phyloP scores from a whole-genome alignment of 2,329 filamentous ascomycete genomes.

The Colletotrichum brevisporum region DNA sequence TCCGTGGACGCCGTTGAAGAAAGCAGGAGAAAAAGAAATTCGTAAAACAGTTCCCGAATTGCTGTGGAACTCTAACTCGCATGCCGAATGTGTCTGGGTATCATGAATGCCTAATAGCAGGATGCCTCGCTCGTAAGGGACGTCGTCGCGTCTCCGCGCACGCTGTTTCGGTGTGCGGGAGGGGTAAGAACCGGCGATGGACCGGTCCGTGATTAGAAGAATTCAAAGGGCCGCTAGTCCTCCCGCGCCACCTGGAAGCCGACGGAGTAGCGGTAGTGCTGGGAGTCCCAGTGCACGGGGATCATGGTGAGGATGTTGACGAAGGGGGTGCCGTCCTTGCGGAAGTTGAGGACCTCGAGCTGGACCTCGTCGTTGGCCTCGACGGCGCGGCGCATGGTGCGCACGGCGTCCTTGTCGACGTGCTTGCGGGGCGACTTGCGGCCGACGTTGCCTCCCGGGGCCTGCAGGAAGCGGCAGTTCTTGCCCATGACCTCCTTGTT shows the following conservation, averaged over 20 bases:
- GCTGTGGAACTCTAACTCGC: conserved; percentile 28
- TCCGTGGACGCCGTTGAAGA: neutral
- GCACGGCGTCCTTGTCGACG: conserved; percentile 75
- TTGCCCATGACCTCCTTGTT: conserved; percentile 80
- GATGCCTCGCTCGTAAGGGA: conserved; percentile 34
- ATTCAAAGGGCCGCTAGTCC: conserved; percentile 20
- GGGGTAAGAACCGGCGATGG: conserved; percentile 12
- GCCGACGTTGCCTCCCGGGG: conserved; percentile 76
- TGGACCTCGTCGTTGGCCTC: conserved; percentile 62
- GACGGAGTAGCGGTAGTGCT: conserved; percentile 79
- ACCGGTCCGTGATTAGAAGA: too few relatives aligned
- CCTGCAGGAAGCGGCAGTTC: conserved; percentile 90
- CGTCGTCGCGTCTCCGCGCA: conserved; percentile 5
- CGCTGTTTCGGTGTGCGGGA: neutral
- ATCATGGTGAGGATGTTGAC: conserved; percentile 90
- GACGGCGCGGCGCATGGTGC: conserved; percentile 64
- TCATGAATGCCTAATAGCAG: conserved; percentile 44
- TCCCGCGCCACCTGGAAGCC: conserved; percentile 83
- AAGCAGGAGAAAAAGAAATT: neutral
- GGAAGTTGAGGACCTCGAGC: conserved; percentile 79
- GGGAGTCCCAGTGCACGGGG: conserved; percentile 78
- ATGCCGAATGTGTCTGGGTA: conserved; percentile 38
- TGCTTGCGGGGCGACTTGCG: conserved; percentile 73
- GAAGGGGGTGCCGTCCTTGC: conserved; percentile 83
- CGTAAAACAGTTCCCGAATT: neutral